A percentile compares a stretch with the other conserved stretches of the same genome.
Evolutionary conservation across 2,329 filamentous ascomycete genomes (phyloP).

Genomic region (Fusarium caatingaense): DNA sequence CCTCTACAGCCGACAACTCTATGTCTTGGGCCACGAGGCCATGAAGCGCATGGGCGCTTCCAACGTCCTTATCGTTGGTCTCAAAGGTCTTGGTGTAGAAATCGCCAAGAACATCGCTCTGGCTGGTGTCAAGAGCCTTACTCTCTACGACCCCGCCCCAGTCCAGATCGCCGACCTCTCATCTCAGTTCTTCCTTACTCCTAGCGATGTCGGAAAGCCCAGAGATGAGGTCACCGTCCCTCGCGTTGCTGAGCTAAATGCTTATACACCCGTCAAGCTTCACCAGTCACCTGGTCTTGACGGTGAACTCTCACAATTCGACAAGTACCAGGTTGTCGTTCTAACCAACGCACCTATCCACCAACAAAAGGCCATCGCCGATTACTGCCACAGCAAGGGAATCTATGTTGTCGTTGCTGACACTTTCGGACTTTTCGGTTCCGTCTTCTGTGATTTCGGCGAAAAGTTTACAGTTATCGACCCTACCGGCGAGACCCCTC

Average conservation of each 20-base stretch:
- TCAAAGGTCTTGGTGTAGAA: constrained; percentile 95
- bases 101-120: constrained; percentile 99
- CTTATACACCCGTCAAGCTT: constrained; percentile 90
- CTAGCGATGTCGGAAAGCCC: constrained; percentile 90
- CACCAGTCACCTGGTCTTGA: constrained; percentile 75
- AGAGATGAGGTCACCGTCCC: constrained; percentile 88
- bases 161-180: constrained; percentile 90
- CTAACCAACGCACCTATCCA: constrained; percentile 85
- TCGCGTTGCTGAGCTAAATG: constrained; percentile 92
- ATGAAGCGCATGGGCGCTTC: constrained; percentile 99
- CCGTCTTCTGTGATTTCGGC: constrained; percentile 97
- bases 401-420: constrained; percentile 91
- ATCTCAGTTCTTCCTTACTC: constrained; percentile 94
- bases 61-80: constrained; percentile 89
- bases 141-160: constrained; percentile 88
- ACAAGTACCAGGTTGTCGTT: constrained; percentile 92
- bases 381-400: constrained; percentile 93
- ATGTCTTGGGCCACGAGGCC: constrained; percentile 78
- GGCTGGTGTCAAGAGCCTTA: constrained; percentile 96
- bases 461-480: constrained; percentile 93
- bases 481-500: constrained; percentile 86
- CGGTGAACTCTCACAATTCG: constrained; percentile 81
- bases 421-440: constrained; percentile 93
- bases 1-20: constrained; percentile 79
- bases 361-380: constrained; percentile 84